Conservation (phyloP, 2,329 filamentous ascomycete genomes). For the Trichophyton equinum region DNA sequence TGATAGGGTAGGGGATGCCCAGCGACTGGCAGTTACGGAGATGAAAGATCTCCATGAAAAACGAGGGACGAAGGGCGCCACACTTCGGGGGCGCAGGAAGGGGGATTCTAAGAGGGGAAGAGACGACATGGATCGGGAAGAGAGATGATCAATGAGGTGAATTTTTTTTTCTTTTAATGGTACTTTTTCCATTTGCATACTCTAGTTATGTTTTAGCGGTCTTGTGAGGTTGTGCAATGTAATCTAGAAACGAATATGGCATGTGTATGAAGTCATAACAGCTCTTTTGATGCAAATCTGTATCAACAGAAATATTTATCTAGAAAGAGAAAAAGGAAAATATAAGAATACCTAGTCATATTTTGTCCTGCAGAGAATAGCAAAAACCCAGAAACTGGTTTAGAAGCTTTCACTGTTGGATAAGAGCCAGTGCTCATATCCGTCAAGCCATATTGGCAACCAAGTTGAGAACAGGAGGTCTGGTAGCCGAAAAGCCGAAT, state of each 20-base stretch:
- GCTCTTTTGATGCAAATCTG: neutral
- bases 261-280: neutral
- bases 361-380: neutral
- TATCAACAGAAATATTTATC: neutral
- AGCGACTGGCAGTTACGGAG: slow-evolving; percentile 61
- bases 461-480: neutral
- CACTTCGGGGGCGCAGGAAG: slow-evolving; percentile 39
- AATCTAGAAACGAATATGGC: neutral
- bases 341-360: neutral
- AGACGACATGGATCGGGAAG: slow-evolving; percentile 63
- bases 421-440: neutral
- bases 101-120: slow-evolving; percentile 41
- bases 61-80: slow-evolving; percentile 38
- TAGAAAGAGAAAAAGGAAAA: neutral
- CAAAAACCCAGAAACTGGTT: neutral
- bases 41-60: slow-evolving; percentile 71
- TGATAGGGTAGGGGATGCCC: slow-evolving; percentile 65
- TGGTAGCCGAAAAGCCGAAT: neutral
- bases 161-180: neutral
- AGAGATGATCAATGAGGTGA: slow-evolving; percentile 41
- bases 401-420: neutral
- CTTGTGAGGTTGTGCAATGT: neutral
- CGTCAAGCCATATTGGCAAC: neutral
- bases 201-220: neutral
- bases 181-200: neutral